These are phyloP conservation scores for Dentipellis fragilis DNA, from an alignment of 768 basidiomycete species.

Conservation along the genomic window DNA sequence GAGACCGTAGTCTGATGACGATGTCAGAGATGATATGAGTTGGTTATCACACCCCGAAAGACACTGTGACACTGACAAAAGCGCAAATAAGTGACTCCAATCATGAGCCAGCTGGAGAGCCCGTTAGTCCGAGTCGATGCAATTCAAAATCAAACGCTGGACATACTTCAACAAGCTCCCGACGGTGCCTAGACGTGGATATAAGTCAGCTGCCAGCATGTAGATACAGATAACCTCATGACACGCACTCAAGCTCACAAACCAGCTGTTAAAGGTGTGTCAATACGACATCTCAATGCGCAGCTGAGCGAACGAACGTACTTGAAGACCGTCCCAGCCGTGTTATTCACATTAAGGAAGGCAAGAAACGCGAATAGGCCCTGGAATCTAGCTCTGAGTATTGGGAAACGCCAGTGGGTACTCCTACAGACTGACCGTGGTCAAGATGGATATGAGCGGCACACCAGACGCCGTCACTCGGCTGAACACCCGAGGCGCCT, in stretches of 20 bases:
- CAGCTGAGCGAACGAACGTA: slow-evolving; percentile 1
- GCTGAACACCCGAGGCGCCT: slow-evolving; percentile 10
- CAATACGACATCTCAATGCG: no score
- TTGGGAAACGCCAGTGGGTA: no score
- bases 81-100: slow-evolving; percentile 13
- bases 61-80: slow-evolving; percentile 3
- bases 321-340: slow-evolving; percentile 11
- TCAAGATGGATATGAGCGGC: slow-evolving; percentile 9
- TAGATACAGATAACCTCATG: neutral
- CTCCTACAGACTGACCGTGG: neutral
- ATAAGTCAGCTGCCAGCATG: neutral
- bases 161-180: slow-evolving; percentile 13
- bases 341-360: slow-evolving; percentile 7
- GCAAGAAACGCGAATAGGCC: slow-evolving; percentile 11
- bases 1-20: slow-evolving; percentile 10
- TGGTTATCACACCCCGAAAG: neutral
- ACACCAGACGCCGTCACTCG: slow-evolving; percentile 4
- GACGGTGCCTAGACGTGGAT: slow-evolving; percentile 5
- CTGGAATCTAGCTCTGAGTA: neutral
- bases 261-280: slow-evolving; percentile 3
- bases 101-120: slow-evolving; percentile 12
- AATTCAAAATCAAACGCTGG: no score
- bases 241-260: slow-evolving; percentile 9
- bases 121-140: neutral
- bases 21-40: neutral